Percentiles rank a stretch among this genome's conserved stretches.
These are phyloP conservation scores for Talaromyces atroroseus DNA, from an alignment of 2,329 filamentous ascomycete species.

Conservation along the genomic window DNA sequence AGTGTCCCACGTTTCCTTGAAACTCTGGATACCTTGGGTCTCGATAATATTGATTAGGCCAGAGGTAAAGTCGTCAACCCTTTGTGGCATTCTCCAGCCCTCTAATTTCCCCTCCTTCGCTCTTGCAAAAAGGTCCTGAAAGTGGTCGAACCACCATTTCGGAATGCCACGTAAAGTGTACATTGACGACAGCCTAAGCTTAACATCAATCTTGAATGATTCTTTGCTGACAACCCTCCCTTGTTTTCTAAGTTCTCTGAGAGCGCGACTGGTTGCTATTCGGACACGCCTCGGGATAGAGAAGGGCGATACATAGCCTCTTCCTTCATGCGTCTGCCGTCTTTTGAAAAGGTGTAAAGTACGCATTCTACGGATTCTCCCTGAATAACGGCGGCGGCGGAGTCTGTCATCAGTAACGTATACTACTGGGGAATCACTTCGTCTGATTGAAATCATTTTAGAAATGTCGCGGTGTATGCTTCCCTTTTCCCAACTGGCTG, in stretches of 20 bases:
- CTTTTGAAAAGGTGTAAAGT: background rate
- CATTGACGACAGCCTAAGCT: conserved; percentile 20
- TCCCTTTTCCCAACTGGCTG: background rate
- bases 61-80: conserved; percentile 9
- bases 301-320: background rate
- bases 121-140: conserved; percentile 22
- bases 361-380: background rate
- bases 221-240: conserved; percentile 18
- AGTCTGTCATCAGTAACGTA: background rate
- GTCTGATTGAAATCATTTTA: background rate
- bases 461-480: background rate
- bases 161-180: conserved; percentile 17
- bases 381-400: background rate
- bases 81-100: conserved; percentile 7
- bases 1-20: conserved; percentile 25
- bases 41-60: conserved; percentile 21
- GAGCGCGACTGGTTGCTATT: conserved; percentile 16
- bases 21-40: conserved; percentile 19
- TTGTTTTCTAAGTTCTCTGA: conserved; percentile 16
- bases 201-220: conserved; percentile 18
- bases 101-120: conserved; percentile 13
- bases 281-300: conserved; percentile 12
- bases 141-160: conserved; percentile 22
- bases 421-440: background rate
- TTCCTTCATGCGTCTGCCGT: background rate